phyloP scores from a whole-genome alignment of 2,329 filamentous ascomycete genomes.

The Exophiala viscosa region DNA sequence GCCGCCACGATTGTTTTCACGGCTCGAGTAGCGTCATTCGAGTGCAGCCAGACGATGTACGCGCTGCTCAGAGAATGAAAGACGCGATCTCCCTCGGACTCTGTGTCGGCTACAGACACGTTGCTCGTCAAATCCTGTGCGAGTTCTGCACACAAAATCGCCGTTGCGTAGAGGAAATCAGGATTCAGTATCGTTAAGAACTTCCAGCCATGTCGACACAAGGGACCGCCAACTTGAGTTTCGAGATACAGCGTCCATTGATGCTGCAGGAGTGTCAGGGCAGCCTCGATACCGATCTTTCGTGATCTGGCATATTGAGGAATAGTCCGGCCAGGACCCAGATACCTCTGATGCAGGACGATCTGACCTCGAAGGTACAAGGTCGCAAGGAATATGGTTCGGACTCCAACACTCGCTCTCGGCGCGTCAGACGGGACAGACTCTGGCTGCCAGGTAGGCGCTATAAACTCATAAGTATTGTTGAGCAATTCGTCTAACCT shows the following conservation, averaged over 20 bases:
- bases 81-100: neutral
- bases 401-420: slow-evolving; percentile 21
- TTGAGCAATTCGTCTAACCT: slow-evolving; percentile 26
- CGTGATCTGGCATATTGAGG: slow-evolving; percentile 40
- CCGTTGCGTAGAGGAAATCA: slow-evolving; percentile 48
- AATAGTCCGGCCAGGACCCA: slow-evolving; percentile 36
- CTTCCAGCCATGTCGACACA: slow-evolving; percentile 44
- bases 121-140: slow-evolving; percentile 28
- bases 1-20: slow-evolving; percentile 7
- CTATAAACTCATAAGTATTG: slow-evolving; percentile 21
- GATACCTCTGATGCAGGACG: slow-evolving; percentile 37
- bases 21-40: slow-evolving; percentile 11
- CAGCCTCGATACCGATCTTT: slow-evolving; percentile 44
- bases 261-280: slow-evolving; percentile 41
- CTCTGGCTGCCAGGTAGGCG: slow-evolving; percentile 18
- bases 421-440: slow-evolving; percentile 8
- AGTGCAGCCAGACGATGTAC: slow-evolving; percentile 18
- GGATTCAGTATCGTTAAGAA: slow-evolving; percentile 43
- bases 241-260: slow-evolving; percentile 44
- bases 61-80: slow-evolving; percentile 15
- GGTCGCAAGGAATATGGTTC: slow-evolving; percentile 32
- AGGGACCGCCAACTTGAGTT: slow-evolving; percentile 38
- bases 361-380: slow-evolving; percentile 34
- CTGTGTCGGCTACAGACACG: neutral
- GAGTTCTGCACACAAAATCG: slow-evolving; percentile 46